Base-by-base conservation (phyloP, 768 basidiomycete species). In the Tylopilus cervinicoccineus region DNA sequence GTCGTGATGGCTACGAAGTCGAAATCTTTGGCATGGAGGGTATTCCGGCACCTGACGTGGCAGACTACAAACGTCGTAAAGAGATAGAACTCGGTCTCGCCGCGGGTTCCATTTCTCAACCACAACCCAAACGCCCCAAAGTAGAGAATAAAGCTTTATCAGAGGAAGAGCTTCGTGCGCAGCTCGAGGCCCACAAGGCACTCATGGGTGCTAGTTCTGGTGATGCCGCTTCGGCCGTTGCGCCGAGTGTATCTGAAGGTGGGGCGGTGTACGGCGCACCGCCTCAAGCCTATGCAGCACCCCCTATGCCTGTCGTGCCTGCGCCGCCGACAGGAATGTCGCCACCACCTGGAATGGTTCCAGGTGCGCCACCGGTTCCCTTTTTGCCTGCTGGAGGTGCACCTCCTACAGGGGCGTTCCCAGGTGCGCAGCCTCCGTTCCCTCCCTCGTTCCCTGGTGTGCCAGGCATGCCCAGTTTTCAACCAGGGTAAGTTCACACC, bases 11-110 rank as follows among this genome's bases (percentile, higher is more conserved):
- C 2, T 97, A 97, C 59, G 95, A 98, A 65, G 87, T 99, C 31
- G 96, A 99, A 71, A 98, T 99, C 40, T 98, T 98, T 56, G 96
- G 96, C 20, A 98, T 99, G 96, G 95, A 96, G 65, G 96, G 95
- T 46, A 93, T 97, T 42, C 93, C 93, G 8, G 86, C 86, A 4
- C 89, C 92, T 28, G 94, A 95, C 67, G 80, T 95, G 17, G 93
- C 90, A 12, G 95, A 94, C 67, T 98, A 94, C 77, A 95, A 91
- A 64, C 86, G 92, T 44, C 84, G 90, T 55, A 96, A 96, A 64
- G 94, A 95, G 66, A 88, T 91, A 53, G 93, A 97, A 64, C 80
- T 92, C 4, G 94, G 96, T 27, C 79, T 93, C 22, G 77, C 81
- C 16, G 83, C 87, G 2, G 89, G 88, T 6, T 80, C 86, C 7